Base-by-base conservation (phyloP, 2,329 filamentous ascomycete genomes). In the Rhinocladiella similis region DNA sequence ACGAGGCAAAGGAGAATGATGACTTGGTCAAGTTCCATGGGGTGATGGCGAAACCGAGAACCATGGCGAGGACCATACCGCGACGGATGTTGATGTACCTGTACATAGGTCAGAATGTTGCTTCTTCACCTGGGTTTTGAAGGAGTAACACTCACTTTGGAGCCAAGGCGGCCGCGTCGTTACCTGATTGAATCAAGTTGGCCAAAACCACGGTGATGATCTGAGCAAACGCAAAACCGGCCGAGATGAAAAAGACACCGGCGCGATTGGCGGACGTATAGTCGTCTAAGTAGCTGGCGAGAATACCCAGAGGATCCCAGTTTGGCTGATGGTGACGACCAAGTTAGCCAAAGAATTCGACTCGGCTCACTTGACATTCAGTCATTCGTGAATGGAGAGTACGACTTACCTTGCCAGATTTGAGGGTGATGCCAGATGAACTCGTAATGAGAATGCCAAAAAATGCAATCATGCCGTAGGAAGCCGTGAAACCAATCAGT, bases 161-260 rank as follows among this genome's bases (percentile, higher is more conserved):
- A 27, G 25, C 25, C 25, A 27, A 27, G 25, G 90, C 90, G 1
- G 89, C 90, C 82, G 94, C 81, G 64, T 94, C 90, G 0, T 89
- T 91, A 19, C 89, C 89, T 4, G 89, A 90, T 1, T 88, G 91
- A 58, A 94, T 87, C 0, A 86, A 90, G 74, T 95, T 96, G 55
- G 91, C 90, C 0, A 90, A 88, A 63, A 95, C 92, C 66, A 95
- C 95, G 38, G 90, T 94, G 14, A 89, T 90, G 2, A 95, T 80
- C 72, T 94, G 90, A 5, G 90, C 90, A 7, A 95, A 81, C 0
- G 89, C 81, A 64, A 91, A 91, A 1, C 86, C 85, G 1, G 78
- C 67, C 0, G 87, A 79, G 61, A 91, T 89, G 56, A 91, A 75
- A 67, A 91, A 92, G 51, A 91, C 86, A 47, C 85, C 86, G 47